Evolutionary conservation across 139 green algal species (phyloP), one percentile per base, ranked within the genome.

Genomic region (Cymbomonas tetramitiformis): DNA sequence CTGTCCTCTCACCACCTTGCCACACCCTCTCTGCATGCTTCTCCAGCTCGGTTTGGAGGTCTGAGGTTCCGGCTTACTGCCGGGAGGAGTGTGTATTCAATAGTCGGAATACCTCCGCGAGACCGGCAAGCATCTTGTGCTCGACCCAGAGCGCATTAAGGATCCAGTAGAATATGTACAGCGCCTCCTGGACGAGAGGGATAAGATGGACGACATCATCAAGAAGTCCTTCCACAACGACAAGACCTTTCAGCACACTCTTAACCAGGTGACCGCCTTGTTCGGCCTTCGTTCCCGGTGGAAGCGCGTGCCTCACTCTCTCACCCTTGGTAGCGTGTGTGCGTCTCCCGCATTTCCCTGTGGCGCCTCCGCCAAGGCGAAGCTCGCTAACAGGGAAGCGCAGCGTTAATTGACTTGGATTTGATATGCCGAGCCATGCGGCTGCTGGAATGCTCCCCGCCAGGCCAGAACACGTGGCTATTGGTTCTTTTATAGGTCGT

Each of bases 141-240:
- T 39, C 38, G 81, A 93, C 64, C 74, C 80, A 3, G 85, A 88
- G 61, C 66, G 65, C 34, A 43, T 18, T 5, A 65, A 68, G 57
- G 67, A 79, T 30, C 53, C 90, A 2, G 74, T 93, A 19, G 79
- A 86, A 44, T 96, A 82, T 62, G 86, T 96, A 44, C 73, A 90
- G 43, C 62, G 61, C 21, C 75, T 96, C 55, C 77, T 97, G 50
- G 73, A 61, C 30, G 61, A 79, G 68, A 78, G 83, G 50, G 83
- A 93, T 64, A 96, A 95, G 78, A 95, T 91, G 61, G 87, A 95
- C 60, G 51, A 38, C 23, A 74, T 95, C 56, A 76, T 97, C 19
- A 21, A 12, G 1, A 31, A 61, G 30, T 60, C 78, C 1, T 94
- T 96, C 47, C 21, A 39, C 8, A 76, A 78, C 18, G 88, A 97